These are phyloP conservation scores for Nakataea oryzae DNA, from an alignment of 2,329 filamentous ascomycete genomes.

Conservation along the genomic window DNA sequence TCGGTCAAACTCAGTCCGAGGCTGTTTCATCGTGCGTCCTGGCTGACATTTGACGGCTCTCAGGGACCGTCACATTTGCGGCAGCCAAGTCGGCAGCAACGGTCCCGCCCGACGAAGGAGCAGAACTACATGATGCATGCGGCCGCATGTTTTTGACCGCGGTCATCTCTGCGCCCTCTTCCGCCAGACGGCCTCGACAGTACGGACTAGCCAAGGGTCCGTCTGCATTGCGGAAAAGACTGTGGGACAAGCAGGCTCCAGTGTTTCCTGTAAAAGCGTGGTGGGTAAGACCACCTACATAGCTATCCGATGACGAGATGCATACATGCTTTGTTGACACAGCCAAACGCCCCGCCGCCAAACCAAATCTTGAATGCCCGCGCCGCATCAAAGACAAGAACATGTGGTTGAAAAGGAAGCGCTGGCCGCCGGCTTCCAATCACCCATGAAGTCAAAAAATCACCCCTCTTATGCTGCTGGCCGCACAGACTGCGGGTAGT, in stretches of 20 bases:
- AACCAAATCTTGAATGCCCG: not conserved
- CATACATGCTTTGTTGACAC: not conserved
- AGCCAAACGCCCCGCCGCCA: not conserved
- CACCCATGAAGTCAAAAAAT: not conserved
- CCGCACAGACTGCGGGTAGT: slow-evolving; percentile 23
- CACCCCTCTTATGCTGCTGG: slow-evolving; percentile 9
- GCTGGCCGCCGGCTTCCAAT: not conserved
- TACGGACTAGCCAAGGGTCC: not conserved
- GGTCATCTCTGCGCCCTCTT: not conserved
- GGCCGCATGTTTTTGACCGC: not conserved
- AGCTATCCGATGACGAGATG: not conserved
- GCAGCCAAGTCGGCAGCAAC: no score
- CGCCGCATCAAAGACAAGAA: not conserved
- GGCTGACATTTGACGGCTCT: not conserved
- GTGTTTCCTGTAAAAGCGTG: not conserved
- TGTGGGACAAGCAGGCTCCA: not conserved
- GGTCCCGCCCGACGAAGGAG: not conserved
- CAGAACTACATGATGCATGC: not conserved
- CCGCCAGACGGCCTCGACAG: not conserved
- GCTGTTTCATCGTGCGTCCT: not conserved
- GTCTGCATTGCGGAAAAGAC: not conserved
- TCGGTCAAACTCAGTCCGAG: not conserved
- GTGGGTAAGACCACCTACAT: no score
- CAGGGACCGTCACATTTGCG: not conserved
- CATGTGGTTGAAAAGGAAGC: not conserved